phyloP scores from a whole-genome alignment of 352 stramenopile species.

The Peronospora destructor region DNA sequence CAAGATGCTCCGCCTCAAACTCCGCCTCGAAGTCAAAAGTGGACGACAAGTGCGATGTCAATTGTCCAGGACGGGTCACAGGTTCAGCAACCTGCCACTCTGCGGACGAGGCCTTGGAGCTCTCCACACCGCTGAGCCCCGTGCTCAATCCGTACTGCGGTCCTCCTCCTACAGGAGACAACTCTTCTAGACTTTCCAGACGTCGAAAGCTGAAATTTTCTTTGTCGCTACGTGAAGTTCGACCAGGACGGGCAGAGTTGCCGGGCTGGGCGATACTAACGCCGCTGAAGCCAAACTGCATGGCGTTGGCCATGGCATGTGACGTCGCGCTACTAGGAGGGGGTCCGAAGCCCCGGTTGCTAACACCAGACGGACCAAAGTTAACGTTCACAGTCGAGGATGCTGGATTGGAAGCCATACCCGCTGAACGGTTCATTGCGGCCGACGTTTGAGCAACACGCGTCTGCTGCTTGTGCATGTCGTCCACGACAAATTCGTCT shows the following conservation, averaged over 20 bases:
- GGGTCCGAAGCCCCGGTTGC: constrained; percentile 10
- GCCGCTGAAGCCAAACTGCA: constrained; percentile 31
- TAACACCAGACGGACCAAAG: constrained; percentile 18
- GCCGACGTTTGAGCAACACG: constrained; percentile 47
- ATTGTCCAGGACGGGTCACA: constrained; percentile 5
- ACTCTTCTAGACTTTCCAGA: constrained; percentile 22
- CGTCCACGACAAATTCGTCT: constrained; percentile 32
- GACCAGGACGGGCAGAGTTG: constrained; percentile 1
- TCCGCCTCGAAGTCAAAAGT: constrained; percentile 53
- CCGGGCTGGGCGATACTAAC: constrained; percentile 9
- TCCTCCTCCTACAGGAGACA: background rate
- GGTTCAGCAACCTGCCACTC: constrained; percentile 16
- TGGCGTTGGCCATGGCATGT: constrained; percentile 23
- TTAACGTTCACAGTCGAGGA: constrained; percentile 19
- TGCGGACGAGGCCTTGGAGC: constrained; percentile 20
- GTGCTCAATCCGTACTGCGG: constrained; percentile 19
- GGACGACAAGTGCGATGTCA: constrained; percentile 30
- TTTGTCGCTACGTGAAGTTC: constrained; percentile 1
- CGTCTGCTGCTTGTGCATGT: constrained; percentile 49
- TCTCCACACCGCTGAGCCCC: constrained; percentile 20
- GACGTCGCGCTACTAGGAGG: constrained; percentile 20
- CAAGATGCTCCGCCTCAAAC: constrained; percentile 39
- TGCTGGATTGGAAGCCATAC: constrained; percentile 18
- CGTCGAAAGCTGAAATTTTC: constrained; percentile 30
- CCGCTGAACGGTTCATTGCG: constrained; percentile 26